phyloP scores from a whole-genome alignment of 1,284 basidiomycete genomes.

The Moniliophthora roreri region DNA sequence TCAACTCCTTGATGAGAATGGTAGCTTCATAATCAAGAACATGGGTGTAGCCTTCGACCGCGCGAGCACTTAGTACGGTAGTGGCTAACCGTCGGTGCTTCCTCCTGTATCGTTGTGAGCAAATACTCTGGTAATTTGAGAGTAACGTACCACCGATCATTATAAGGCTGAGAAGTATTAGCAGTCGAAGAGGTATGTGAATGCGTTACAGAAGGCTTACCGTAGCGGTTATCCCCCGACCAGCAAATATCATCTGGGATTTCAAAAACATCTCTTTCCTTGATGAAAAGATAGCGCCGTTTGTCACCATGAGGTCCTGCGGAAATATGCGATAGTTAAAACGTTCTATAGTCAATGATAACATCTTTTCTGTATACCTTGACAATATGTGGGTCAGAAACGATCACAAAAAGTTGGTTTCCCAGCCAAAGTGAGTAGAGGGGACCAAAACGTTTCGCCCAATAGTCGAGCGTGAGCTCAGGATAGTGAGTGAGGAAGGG shows the following conservation, averaged over 20 bases:
- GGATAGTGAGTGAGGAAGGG: conserved; percentile 35
- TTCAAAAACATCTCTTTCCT: conserved; percentile 43
- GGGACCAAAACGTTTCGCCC: conserved; percentile 35
- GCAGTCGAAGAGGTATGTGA: neutral
- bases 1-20: conserved; percentile 33
- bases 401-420: conserved; percentile 40
- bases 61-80: conserved; percentile 29
- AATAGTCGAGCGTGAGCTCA: conserved; percentile 34
- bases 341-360: neutral
- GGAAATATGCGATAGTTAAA: neutral
- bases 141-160: conserved; percentile 30
- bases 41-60: conserved; percentile 30
- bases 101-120: too few species aligned
- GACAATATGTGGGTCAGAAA: conserved; percentile 38
- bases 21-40: conserved; percentile 36
- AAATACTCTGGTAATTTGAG: neutral
- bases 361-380: neutral
- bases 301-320: conserved; percentile 37
- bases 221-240: conserved; percentile 45
- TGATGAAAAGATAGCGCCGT: conserved; percentile 41
- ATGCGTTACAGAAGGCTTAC: conserved; percentile 20
- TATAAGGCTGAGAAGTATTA: neutral
- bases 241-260: conserved; percentile 37
- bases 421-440: conserved; percentile 28
- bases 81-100: conserved; percentile 37